Base-by-base conservation (phyloP, 805 yeast genomes). In the Saturnispora zaruensis region DNA sequence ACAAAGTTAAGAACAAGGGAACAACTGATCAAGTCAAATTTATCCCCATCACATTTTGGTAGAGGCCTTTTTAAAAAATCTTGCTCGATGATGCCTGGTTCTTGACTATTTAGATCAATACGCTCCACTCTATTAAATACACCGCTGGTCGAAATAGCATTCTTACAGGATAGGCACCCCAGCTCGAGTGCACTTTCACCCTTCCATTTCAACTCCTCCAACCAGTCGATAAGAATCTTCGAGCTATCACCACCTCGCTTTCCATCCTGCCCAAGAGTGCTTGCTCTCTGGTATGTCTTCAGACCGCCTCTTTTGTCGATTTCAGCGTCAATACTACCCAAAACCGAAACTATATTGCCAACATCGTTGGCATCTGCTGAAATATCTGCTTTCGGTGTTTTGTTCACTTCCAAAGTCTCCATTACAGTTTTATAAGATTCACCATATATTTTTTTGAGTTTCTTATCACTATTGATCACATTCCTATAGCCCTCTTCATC, bases 191-290 rank as follows among this genome's bases (percentile, higher is more conserved):
- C 46, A n/a, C 37, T 33, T n/a, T 43, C 41, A 9, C 23, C 14
- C 5, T 36, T 36, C 45, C 48, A 42, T 3, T 28, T 16, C 5
- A 45, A 40, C 5, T 61, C 57, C 7, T 53, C 57, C 5, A 87
- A 65, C 90, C 95, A 87, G 50, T 80, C 77, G n/a, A 87, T 74
- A 42, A 91, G 68, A 58, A 81, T 72, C 56, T 83, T 86, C 2
- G 96, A 88, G 0, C 96, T 87, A 61, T 91, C 99, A 1, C 96
- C 96, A 0, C 99, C 98, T 54, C 98, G 65, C 44, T 74, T 73
- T 0, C 66, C 62, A 51, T 79, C 77, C 59, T 91, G 99, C 0
- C 99, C 99, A 46, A 80, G 78, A 1, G 84, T 76, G 2, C 96
- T 87, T 0, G 98, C 98, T 20, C 73, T 66, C 60, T 91, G 99